phyloP scores from a whole-genome alignment of 345 rosid genomes.

The Anacardium occidentale region DNA sequence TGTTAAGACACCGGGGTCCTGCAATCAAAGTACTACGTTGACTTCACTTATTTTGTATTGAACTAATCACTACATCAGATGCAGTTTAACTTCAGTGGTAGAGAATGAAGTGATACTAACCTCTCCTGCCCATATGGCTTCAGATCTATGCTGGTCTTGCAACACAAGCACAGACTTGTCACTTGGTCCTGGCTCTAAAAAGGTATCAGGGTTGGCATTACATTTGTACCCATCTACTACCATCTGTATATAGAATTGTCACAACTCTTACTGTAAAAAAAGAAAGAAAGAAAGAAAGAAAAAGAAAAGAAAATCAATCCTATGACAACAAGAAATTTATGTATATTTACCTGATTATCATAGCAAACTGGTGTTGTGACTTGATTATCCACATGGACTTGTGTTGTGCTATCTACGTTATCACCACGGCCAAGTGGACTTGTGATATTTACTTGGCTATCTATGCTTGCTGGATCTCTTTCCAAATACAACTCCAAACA shows the following conservation, averaged over 20 bases:
- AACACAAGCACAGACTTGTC: neutral
- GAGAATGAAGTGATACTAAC: neutral
- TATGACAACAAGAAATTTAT: neutral
- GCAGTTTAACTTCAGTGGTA: neutral
- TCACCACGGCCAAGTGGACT: neutral
- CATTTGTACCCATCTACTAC: neutral
- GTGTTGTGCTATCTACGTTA: neutral
- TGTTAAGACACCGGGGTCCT: conserved; percentile 9
- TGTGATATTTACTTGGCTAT: neutral
- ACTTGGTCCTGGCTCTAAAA: neutral
- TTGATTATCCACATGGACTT: neutral
- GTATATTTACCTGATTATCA: neutral
- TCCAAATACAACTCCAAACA: neutral
- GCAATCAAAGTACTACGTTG: neutral
- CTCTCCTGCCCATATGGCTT: neutral
- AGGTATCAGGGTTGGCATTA: neutral
- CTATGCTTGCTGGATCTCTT: neutral
- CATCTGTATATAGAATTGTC: neutral
- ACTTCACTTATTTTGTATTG: neutral
- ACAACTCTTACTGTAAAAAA: too few relatives aligned
- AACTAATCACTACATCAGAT: neutral
- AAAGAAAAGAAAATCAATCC: neutral
- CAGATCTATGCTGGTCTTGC: neutral
- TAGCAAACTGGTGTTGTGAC: neutral
- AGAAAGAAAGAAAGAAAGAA: too few relatives aligned